phyloP scores from a whole-genome alignment of 2,329 filamentous ascomycete genomes.

The Colletotrichum kahawae region DNA sequence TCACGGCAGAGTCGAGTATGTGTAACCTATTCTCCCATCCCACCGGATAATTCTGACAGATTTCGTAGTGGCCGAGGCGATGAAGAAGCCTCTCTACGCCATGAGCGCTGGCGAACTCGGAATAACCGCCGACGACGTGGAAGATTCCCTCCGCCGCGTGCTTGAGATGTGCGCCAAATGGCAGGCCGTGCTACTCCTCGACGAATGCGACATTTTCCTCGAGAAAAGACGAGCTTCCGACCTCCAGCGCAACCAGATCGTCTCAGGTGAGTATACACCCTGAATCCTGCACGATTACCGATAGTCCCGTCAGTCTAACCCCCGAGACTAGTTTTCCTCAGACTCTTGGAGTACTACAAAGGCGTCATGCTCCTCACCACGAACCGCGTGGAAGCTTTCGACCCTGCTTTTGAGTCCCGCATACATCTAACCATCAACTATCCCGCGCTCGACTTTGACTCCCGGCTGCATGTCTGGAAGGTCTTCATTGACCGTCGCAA shows the following conservation, averaged over 20 bases:
- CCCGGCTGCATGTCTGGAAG: neutral
- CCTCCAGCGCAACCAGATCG: neutral
- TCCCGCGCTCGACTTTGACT: neutral
- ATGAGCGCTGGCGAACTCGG: neutral
- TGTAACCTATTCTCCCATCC: rapidly evolving
- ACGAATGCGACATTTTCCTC: neutral
- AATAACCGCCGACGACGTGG: neutral
- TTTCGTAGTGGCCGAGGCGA: neutral
- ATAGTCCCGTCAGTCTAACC: neutral
- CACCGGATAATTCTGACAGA: rapidly evolving
- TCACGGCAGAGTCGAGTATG: neutral
- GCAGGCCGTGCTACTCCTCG: neutral
- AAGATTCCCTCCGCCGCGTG: neutral
- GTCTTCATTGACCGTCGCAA: neutral
- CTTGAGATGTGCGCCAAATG: neutral
- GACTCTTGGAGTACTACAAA: neutral
- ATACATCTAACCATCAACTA: neutral
- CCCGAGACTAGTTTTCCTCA: neutral
- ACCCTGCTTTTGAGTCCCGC: neutral
- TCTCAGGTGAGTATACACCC: neutral
- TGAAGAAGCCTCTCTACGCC: neutral
- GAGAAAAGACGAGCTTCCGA: neutral
- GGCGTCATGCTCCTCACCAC: neutral
- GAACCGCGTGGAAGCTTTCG: neutral
- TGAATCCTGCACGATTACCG: rapidly evolving